Percentiles rank a stretch among this genome's conserved stretches.
Conservation (phyloP, 139 green algal species). For the Eudorina sp. region DNA sequence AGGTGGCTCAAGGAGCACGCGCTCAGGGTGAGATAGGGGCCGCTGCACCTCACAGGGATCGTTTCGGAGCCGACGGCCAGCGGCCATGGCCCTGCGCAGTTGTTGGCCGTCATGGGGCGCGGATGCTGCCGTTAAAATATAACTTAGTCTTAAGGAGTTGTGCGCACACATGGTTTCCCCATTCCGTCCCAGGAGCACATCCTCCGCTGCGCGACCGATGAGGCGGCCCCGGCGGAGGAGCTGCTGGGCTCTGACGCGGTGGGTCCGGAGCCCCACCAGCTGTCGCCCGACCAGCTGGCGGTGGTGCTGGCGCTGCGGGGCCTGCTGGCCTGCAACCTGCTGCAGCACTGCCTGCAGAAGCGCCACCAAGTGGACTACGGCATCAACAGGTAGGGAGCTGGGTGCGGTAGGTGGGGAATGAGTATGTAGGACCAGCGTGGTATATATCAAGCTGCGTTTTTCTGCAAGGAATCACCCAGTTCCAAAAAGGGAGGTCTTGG, state of each 20-base stretch:
- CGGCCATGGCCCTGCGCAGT: too few relatives aligned
- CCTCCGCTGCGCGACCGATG: not conserved
- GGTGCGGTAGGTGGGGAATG: too few relatives aligned
- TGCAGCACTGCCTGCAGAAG: slow-evolving; percentile 69
- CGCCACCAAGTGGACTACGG: slow-evolving; percentile 63
- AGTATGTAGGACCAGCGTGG: too few relatives aligned
- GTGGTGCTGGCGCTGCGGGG: slow-evolving; percentile 68
- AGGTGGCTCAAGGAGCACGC: slow-evolving; percentile 49
- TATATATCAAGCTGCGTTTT: too few relatives aligned
- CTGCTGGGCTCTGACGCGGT: not conserved
- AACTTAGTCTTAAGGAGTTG: too few relatives aligned
- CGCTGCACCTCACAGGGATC: too few relatives aligned
- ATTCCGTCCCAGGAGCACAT: slow-evolving; percentile 16
- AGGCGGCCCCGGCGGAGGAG: not conserved
- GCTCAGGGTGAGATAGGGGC: slow-evolving; percentile 1
- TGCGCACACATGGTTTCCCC: too few relatives aligned
- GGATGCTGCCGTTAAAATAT: too few relatives aligned
- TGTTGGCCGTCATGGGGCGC: too few relatives aligned
- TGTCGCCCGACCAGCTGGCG: slow-evolving; percentile 34
- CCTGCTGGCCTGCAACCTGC: slow-evolving; percentile 63
- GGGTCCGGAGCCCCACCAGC: not conserved
- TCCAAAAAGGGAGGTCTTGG: too few relatives aligned
- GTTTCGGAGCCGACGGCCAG: too few relatives aligned
- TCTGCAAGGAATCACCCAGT: too few relatives aligned
- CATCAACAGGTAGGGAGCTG: slow-evolving; percentile 56